phyloP scores from a whole-genome alignment of 202 grass and related monocot species.

The Panicum virgatum region DNA sequence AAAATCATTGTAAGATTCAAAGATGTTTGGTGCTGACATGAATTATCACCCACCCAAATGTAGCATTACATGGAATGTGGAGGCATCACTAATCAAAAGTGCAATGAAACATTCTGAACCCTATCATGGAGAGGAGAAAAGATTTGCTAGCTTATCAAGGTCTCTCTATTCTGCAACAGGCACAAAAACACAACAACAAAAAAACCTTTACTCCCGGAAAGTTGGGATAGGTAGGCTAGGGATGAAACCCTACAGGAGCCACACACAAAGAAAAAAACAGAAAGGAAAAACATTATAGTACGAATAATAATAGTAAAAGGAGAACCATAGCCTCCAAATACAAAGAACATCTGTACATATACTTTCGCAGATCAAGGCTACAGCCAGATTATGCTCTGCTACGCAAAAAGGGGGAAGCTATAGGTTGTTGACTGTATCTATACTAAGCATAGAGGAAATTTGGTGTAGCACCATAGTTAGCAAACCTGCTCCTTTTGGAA shows the following conservation, averaged over 20 bases:
- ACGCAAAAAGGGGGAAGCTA: neutral
- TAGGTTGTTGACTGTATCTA: neutral
- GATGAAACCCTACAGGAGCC: neutral
- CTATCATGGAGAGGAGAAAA: constrained; percentile 4
- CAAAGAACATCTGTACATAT: neutral
- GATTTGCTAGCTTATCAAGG: neutral
- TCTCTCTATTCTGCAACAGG: neutral
- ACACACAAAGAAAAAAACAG: neutral
- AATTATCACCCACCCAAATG: neutral
- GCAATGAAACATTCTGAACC: constrained; percentile 3
- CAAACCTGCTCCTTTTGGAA: constrained; percentile 5
- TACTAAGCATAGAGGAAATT: neutral
- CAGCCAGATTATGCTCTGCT: neutral
- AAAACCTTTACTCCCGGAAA: neutral
- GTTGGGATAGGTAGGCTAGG: neutral
- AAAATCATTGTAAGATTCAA: neutral
- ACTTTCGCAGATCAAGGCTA: constrained; percentile 4
- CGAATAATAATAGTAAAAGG: neutral
- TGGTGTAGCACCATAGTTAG: neutral
- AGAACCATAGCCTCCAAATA: constrained; percentile 2
- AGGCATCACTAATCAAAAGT: neutral
- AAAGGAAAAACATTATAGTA: neutral
- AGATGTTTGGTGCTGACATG: neutral
- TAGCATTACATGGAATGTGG: neutral
- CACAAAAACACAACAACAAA: too few relatives aligned